Conservation (phyloP, 495 filamentous ascomycete genomes). For the Neurospora discreta region DNA sequence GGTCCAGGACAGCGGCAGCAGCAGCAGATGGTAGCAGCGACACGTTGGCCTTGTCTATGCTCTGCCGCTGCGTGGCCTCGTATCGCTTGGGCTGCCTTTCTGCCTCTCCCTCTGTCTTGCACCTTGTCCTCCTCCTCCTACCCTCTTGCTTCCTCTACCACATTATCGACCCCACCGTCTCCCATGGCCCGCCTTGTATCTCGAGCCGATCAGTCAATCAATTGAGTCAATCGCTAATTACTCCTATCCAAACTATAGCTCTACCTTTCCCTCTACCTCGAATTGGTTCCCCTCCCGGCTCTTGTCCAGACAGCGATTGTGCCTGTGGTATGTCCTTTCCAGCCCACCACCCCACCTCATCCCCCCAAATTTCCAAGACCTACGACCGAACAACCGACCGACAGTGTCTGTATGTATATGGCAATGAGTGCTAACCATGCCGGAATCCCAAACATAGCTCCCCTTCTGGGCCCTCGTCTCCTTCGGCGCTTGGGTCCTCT, state of each 20-base stretch:
- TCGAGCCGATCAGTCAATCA: background rate
- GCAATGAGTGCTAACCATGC: too few species aligned
- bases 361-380: too few species aligned
- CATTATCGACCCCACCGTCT: background rate
- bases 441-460: slow-evolving; percentile 48
- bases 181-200: too few species aligned
- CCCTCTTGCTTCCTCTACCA: background rate
- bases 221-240: background rate
- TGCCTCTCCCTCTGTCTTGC: background rate
- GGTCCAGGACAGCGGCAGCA: background rate
- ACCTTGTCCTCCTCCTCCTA: background rate
- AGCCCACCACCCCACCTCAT: background rate
- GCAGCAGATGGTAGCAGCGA: background rate
- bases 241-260: slow-evolving; percentile 39
- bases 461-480: slow-evolving; percentile 87
- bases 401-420: too few species aligned
- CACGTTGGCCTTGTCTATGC: background rate
- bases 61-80: background rate
- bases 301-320: slow-evolving; percentile 61
- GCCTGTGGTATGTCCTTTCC: slow-evolving; percentile 45
- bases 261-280: slow-evolving; percentile 77
- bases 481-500: slow-evolving; percentile 88
- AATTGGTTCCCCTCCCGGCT: slow-evolving; percentile 71
- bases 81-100: background rate
- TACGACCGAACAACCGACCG: too few species aligned